A percentile compares a stretch with the other conserved stretches of the same genome.
Evolutionary conservation across 768 basidiomycete species (phyloP).

Genomic region (Clavaria fumosa): DNA sequence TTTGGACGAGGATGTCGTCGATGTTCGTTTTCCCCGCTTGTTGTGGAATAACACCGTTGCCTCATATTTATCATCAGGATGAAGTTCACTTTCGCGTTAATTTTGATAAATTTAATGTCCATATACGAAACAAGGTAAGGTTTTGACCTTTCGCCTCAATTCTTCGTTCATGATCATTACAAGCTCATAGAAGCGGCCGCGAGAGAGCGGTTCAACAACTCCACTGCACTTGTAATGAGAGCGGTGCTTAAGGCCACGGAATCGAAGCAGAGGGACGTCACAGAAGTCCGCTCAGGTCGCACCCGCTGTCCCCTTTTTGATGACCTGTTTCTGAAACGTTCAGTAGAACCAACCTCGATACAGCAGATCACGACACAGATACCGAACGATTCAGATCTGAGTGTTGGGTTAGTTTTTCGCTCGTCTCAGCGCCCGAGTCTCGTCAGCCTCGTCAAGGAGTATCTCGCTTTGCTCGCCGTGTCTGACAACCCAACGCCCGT

Average conservation of each 20-base stretch:
- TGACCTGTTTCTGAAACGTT: constrained; percentile 1
- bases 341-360: constrained; percentile 47
- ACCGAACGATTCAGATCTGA: constrained; percentile 44
- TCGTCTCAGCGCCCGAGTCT: constrained; percentile 40
- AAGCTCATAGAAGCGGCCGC: constrained; percentile 71
- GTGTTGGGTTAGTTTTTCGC: constrained; percentile 42
- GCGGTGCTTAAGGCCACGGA: constrained; percentile 61
- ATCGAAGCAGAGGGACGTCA: constrained; percentile 38
- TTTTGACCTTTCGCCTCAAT: neutral
- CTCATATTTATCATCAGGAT: constrained; percentile 27
- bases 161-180: constrained; percentile 9
- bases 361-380: constrained; percentile 50
- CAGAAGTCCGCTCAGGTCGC: constrained; percentile 51
- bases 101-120: constrained; percentile 73
- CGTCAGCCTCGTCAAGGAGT: constrained; percentile 56
- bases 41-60: constrained; percentile 7
- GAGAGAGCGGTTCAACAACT: constrained; percentile 64
- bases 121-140: constrained; percentile 73
- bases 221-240: constrained; percentile 55
- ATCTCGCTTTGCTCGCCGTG: constrained; percentile 62
- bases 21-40: constrained; percentile 28
- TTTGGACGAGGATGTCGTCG: constrained; percentile 41
- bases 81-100: constrained; percentile 74
- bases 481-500: constrained; percentile 71
- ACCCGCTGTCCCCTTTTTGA: constrained; percentile 3